These are phyloP conservation scores for Tardiomyces depauwii DNA, from an alignment of 1,139 yeast genomes.

Conservation along the genomic window DNA sequence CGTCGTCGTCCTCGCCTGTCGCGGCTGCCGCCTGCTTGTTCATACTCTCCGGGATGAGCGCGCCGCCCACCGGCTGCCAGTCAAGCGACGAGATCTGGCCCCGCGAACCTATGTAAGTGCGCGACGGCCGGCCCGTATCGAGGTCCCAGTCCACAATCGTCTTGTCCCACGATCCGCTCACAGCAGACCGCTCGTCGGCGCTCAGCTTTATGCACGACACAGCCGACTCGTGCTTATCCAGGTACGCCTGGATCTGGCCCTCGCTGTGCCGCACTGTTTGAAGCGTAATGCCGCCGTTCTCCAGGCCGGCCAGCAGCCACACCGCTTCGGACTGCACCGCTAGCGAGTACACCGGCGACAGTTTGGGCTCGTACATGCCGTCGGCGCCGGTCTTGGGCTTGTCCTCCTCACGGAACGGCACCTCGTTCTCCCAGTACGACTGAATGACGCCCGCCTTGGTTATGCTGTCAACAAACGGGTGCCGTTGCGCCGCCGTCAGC, in stretches of 20 bases:
- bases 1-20: conserved; percentile 23
- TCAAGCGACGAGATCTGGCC: conserved; percentile 77
- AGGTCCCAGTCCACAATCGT: conserved; percentile 68
- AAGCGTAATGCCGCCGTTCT: conserved; percentile 74
- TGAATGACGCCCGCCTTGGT: conserved; percentile 69
- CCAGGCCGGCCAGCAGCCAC: conserved; percentile 78
- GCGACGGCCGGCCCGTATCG: conserved; percentile 49
- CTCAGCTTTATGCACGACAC: conserved; percentile 63
- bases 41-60: conserved; percentile 17
- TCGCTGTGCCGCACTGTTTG: conserved; percentile 79
- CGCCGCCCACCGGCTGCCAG: conserved; percentile 65
- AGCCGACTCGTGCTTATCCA: conserved; percentile 59
- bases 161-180: conserved; percentile 91
- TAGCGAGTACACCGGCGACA: conserved; percentile 79
- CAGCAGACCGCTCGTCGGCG: conserved; percentile 44
- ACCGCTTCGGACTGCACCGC: conserved; percentile 75
- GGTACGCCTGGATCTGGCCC: conserved; percentile 71
- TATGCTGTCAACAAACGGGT: conserved; percentile 76
- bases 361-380: conserved; percentile 25
- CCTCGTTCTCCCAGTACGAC: conserved; percentile 95
- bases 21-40: conserved; percentile 9
- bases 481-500: conserved; percentile 83
- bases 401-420: conserved; percentile 49
- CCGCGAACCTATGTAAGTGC: conserved; percentile 37
- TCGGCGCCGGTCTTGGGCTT: conserved; percentile 34